Conservation (phyloP, 2,329 filamentous ascomycete species). For the Alternaria metachromatica region DNA sequence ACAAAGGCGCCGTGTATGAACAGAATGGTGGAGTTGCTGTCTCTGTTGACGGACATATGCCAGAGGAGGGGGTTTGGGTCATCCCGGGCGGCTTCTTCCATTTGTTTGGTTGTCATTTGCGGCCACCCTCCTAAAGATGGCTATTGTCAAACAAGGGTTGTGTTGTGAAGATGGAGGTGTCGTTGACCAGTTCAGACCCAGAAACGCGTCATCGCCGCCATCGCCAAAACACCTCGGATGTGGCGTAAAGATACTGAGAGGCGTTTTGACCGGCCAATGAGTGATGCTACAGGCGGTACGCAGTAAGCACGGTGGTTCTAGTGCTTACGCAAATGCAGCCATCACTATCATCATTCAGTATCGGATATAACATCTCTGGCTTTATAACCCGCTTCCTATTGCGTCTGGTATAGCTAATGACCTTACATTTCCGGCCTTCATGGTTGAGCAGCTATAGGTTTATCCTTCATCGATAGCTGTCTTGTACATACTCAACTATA, state of each 20-base stretch:
- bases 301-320: not conserved
- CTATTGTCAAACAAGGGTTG: not conserved
- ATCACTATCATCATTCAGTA: not conserved
- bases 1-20: not conserved
- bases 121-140: not conserved
- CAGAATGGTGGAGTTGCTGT: not conserved
- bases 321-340: not conserved
- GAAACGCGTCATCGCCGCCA: not conserved
- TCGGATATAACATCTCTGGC: not conserved
- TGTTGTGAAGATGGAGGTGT: not conserved
- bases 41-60: not conserved
- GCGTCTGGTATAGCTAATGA: not conserved
- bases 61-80: not conserved
- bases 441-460: rapidly evolving
- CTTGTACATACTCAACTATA: not conserved
- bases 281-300: not conserved
- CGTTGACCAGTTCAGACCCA: not conserved
- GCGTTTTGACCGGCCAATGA: not conserved
- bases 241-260: not conserved
- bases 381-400: not conserved
- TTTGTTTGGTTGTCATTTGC: not conserved
- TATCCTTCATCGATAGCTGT: not conserved
- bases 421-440: not conserved
- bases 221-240: not conserved
- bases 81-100: not conserved